These are phyloP conservation scores for Cnidoscolus chayamansa DNA, from an alignment of 441 rosid species.

Conservation along the genomic window DNA sequence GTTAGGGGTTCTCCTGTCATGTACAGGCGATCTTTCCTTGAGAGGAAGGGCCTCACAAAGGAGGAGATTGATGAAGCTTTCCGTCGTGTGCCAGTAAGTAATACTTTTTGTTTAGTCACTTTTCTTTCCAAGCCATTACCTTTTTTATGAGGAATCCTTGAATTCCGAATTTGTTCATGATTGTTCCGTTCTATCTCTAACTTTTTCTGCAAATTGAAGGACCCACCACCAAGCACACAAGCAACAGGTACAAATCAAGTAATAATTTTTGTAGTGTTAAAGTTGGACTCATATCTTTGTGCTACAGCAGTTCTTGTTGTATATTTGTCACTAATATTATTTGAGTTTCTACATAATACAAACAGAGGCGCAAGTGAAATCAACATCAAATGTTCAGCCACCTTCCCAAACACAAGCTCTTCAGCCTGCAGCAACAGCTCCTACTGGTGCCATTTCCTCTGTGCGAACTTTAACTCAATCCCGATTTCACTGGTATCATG, in stretches of 20 bases:
- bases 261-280: slow-evolving; percentile 16
- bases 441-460: slow-evolving; percentile 40
- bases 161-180: not conserved
- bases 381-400: slow-evolving; percentile 52
- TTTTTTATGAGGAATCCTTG: not conserved
- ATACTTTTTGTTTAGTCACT: slow-evolving; percentile 5
- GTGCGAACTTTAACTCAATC: slow-evolving; percentile 30
- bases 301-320: slow-evolving; percentile 6
- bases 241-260: slow-evolving; percentile 53
- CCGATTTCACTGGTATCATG: slow-evolving; percentile 81
- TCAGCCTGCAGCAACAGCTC: slow-evolving; percentile 54
- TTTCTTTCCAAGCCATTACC: not conserved
- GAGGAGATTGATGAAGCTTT: slow-evolving; percentile 98
- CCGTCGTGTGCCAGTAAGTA: slow-evolving; percentile 77
- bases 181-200: slow-evolving; percentile 4
- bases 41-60: slow-evolving; percentile 89
- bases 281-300: slow-evolving; percentile 7
- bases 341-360: slow-evolving; percentile 13
- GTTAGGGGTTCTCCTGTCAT: slow-evolving; percentile 88
- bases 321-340: slow-evolving; percentile 18
- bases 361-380: slow-evolving; percentile 49
- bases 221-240: slow-evolving; percentile 76
- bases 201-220: slow-evolving; percentile 42
- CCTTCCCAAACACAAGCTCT: slow-evolving; percentile 48
- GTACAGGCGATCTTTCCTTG: slow-evolving; percentile 85